Evolutionary conservation across 345 rosid genomes (phyloP), one percentile per base, ranked within the genome.

Genomic region (Syzygium aromaticum): DNA sequence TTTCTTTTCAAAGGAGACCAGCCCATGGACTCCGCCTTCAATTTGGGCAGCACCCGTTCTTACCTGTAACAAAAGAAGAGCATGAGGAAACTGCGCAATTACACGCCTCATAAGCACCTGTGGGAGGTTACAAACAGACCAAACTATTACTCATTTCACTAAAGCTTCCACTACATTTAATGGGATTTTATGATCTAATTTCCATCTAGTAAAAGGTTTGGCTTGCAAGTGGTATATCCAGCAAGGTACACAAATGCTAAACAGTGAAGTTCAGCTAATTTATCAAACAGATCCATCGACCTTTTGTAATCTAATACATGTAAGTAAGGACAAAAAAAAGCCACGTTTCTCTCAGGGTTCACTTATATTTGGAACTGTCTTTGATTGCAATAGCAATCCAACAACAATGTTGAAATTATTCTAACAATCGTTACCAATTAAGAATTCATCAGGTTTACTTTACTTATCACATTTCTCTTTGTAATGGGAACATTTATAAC

Each of bases 1-100:
- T 89, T 91, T 97, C 96, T 95, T 97, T 87, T 91, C 98, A 52
- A 92, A 95, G 43, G 95, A 96, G 87, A 93, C 88, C 88, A 97
- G 90, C 53, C 98, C 97, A 46, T 96, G 99, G 43, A 96, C 91
- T 87, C 98, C 99, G 57, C 99, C 99, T 93, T 97, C 99, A 40
- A 91, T 91, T 89, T 96, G 98, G 33, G 99, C 99, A 27, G 99
- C 99, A 85, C 99, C 97, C 16, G 99, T 94, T 67, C 99, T 93
- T 51, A 94, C 96, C 99, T 97, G 89, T 11, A 73, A 38, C 52
- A 57, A 15, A 61, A 51, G 57, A 84, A 73, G 80, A 73, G 80
- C 49, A 9, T 73, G 3, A 33, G 80, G 4, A 38, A 73, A 33
- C 22, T 73, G 80, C 7, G 13, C 49, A 73, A 33, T 33, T 22